Evolutionary conservation across 192 early-diverging fungal genomes (phyloP).

Genomic region (Podila epigama): DNA sequence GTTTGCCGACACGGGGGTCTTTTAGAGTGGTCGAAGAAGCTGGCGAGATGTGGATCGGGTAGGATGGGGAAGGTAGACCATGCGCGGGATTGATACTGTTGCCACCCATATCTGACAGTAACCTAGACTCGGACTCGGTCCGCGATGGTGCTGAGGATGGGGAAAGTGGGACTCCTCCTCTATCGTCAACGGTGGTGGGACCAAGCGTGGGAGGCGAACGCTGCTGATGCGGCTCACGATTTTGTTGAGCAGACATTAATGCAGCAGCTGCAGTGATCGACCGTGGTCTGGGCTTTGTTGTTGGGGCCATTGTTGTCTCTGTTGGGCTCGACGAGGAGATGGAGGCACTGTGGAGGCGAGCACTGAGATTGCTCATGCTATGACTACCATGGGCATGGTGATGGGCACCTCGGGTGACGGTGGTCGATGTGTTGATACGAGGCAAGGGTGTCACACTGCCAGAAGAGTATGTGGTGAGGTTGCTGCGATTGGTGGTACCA

Average conservation of each 20-base stretch:
- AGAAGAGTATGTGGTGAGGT: neutral
- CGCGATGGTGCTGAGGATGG: no score
- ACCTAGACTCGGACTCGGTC: no score
- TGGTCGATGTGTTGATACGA: neutral
- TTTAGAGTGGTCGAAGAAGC: neutral
- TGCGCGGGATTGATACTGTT: neutral
- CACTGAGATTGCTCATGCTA: neutral
- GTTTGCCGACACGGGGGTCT: constrained; percentile 7
- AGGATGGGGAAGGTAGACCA: neutral
- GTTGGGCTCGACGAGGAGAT: neutral
- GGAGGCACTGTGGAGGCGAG: neutral
- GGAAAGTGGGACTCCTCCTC: no score
- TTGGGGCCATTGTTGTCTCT: neutral
- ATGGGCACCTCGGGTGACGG: no score
- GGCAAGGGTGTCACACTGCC: neutral
- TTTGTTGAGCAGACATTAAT: neutral
- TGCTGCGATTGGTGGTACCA: constrained; percentile 3
- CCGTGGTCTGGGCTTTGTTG: constrained; percentile 6
- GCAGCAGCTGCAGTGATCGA: constrained; percentile 15
- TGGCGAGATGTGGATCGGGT: neutral
- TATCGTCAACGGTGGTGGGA: no score
- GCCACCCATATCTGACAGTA: no score
- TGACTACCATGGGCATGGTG: no score
- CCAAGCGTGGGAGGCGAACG: no score
- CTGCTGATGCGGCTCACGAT: no score